Base-by-base conservation (phyloP, 2,329 filamentous ascomycete genomes). In the Pseudocercospora pini-densiflorae region DNA sequence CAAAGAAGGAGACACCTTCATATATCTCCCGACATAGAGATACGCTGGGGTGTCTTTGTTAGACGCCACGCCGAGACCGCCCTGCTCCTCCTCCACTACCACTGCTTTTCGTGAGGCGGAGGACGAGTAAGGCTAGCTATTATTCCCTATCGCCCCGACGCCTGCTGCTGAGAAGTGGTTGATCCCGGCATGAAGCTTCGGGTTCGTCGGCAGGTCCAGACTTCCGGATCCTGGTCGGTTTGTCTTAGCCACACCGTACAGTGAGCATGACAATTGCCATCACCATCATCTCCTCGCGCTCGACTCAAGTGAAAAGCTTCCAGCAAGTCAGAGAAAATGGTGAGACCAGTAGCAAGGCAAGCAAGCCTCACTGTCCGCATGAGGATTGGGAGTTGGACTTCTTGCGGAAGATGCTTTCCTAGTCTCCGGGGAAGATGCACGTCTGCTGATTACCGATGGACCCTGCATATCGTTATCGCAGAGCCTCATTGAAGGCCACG, bases 401-500 rank as follows among this genome's bases (percentile, higher is more conserved):
- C 24, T 27, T 27, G 24, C 5, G 24, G 24, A 27, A 9, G 24
- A 55, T 55, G 27, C 51, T 55, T 55, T 55, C 51, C 51, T 55
- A 55, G 51, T 55, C 23, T 55, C 51, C 51, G 51, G 51, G 51
- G 24, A 55, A 29, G 27, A 33, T 29, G 51, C 16, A 27, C 23
- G 51, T 21, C 24, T 24, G 51, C 21, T 27, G 49, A 53, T 29
- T 53, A 27, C 23, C 49, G 49, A 54, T 14, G 24, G 51, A 33
- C 51, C 51, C 51, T 33, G 51, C 51, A 55, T 55, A n/a, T 55
- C 51, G 24, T 55, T 55, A 55, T 55, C 51, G 27, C 23, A 55
- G 51, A 55, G 51, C 51, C 51, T 21, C 51, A 55, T 27, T 19
- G 40, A 33, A 55, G 51, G 51, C 51, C 51, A 55, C 24, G 24